A percentile compares a stretch with the other conserved stretches of the same genome.
Conservation (phyloP, 192 early-diverging fungal species). For the Coemansia sp. region DNA sequence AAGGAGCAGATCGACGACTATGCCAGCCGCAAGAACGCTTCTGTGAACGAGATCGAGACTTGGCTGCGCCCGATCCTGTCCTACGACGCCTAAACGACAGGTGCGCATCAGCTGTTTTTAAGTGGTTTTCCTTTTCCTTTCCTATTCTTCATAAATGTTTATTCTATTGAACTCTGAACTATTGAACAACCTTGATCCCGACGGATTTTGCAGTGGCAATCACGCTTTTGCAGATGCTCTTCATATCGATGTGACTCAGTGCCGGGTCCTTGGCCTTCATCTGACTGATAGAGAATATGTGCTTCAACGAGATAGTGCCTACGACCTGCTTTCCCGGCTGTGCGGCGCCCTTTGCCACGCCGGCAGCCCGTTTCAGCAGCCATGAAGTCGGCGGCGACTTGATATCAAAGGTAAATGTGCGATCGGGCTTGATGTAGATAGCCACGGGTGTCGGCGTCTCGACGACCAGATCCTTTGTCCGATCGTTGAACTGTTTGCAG, state of each 20-base stretch:
- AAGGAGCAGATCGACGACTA: conserved; percentile 88
- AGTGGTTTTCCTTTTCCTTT: not conserved
- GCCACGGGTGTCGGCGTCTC: conserved; percentile 82
- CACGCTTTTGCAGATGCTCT: conserved; percentile 71
- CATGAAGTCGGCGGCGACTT: conserved; percentile 87
- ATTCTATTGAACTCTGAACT: conserved; percentile 17
- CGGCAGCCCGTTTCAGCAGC: conserved; percentile 84
- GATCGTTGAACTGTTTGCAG: conserved; percentile 97
- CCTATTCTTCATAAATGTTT: not conserved
- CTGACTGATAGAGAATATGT: conserved; percentile 92
- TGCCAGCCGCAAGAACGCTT: conserved; percentile 66
- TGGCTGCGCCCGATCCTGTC: conserved; percentile 75
- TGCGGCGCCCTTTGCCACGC: conserved; percentile 80
- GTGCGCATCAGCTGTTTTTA: not conserved
- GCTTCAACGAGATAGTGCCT: conserved; percentile 85
- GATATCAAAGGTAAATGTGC: conserved; percentile 85
- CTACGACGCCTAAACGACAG: conserved; percentile 55
- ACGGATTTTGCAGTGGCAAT: conserved; percentile 76
- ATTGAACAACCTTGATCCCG: conserved; percentile 84
- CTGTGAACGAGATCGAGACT: conserved; percentile 65
- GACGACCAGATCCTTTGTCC: conserved; percentile 77
- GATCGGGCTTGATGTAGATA: conserved; percentile 87
- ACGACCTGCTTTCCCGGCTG: conserved; percentile 75
- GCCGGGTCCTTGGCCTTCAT: conserved; percentile 83
- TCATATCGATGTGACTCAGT: conserved; percentile 67